Base-by-base conservation (phyloP, 495 filamentous ascomycete species). In the Xylaria scruposa region DNA sequence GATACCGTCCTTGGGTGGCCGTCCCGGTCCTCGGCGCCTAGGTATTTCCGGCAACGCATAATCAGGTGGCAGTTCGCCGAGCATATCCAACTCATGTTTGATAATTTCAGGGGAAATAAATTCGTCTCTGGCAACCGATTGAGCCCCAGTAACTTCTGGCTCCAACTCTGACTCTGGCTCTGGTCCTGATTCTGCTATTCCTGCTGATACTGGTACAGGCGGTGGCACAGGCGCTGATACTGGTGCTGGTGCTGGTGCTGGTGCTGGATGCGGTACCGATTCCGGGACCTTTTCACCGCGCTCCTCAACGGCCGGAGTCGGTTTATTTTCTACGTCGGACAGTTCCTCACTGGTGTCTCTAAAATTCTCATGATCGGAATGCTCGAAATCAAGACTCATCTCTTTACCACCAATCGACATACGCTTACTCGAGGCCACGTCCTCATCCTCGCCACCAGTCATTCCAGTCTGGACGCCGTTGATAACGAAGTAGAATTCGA, bases 1-100 rank as follows among this genome's bases (percentile, higher is more conserved):
- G 77, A 96, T 90, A 8, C 94, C 94, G 79, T 97, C 92, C 85
- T 97, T 97, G 10, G 94, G 94, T 56, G 94, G 94, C 66, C 94
- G 84, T 42, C 94, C 94, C 56, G 94, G 94, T 13, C 94, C 94
- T 66, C 92, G 91, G 67, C 93, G 92, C 77, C 90, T 93, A 4
- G 85, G 84, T 6, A 88, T 86, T n/a, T 82, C 75, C 6, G 81
- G 73, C 38, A 74, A 78, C 7, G 75, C 70, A 36, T 83, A 75
- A 17, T 77, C 72, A 44, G 64, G 71, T 19, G 81, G 76, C 54
- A 74, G 60, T 29, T 77, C 75, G 8, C 56, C 72, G 13, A 65
- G 8, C 61, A 71, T 66, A 49, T 67, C 70, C 10, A 71, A 4
- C 38, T 71, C 70, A 9, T 42, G 33, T 49, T 66, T 54, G 83